phyloP scores from a whole-genome alignment of 495 filamentous ascomycete genomes.

The Tetracladium setigerum region DNA sequence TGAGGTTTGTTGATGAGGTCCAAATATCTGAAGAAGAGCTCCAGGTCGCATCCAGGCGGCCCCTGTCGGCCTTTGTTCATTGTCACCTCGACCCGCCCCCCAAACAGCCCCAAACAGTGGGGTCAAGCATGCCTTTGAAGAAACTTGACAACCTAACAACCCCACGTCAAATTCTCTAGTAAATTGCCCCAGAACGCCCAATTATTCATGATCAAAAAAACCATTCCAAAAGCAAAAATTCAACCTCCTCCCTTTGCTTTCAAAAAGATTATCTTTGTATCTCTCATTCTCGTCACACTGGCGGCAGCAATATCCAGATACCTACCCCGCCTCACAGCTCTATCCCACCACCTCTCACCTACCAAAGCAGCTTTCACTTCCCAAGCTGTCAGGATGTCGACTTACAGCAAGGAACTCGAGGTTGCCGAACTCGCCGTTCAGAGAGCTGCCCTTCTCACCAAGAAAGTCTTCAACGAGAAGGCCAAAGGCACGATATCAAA shows the following conservation, averaged over 20 bases:
- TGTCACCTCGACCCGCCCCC: no score
- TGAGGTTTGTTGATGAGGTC: no score
- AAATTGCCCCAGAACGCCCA: background rate
- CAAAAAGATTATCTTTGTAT: constrained; percentile 6
- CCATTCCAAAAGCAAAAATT: background rate
- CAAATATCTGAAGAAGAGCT: no score
- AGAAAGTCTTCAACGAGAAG: constrained; percentile 85
- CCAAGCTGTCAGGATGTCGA: constrained; percentile 24
- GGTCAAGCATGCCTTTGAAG: no score
- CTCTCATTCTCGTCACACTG: constrained; percentile 17
- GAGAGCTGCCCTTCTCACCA: constrained; percentile 79
- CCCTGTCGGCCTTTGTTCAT: no score
- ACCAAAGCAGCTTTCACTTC: constrained; percentile 8
- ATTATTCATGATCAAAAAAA: background rate
- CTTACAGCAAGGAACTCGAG: constrained; percentile 73
- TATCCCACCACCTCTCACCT: constrained; percentile 16
- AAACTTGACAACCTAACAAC: no score
- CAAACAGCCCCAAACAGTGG: no score
- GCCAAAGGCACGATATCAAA: constrained; percentile 92
- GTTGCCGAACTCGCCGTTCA: constrained; percentile 89
- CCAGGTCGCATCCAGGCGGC: no score
- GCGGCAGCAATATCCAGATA: constrained; percentile 14
- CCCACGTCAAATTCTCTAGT: background rate
- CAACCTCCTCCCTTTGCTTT: background rate
- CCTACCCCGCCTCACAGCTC: constrained; percentile 14